Base-by-base conservation (phyloP, 2,329 filamentous ascomycete species). In the Cercospora sp. region DNA sequence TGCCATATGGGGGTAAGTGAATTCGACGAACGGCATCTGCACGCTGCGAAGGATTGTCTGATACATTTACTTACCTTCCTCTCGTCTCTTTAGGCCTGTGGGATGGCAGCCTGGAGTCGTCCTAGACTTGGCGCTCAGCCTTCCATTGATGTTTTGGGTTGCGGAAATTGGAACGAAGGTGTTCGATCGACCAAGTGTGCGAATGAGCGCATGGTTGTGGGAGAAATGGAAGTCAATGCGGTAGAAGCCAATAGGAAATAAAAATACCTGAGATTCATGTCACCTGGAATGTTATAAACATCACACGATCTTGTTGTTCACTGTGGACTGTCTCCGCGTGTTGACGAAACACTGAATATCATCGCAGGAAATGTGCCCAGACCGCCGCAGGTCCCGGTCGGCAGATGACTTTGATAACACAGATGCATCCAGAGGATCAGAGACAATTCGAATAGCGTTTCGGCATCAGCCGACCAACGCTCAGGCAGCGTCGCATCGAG, bases 111-210 rank as follows among this genome's bases (percentile, higher is more conserved):
- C 67, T 1, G 70, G 66, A n/a, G 69, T 74, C 16, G 49, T 69
- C 37, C 43, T 73, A 26, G 66, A 65, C 28, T 59, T 72, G 9
- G 53, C 49, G 3, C 45, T 70, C 30, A 70, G 66, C 53, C 43
- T 74, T 9, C 66, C 70, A 2, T 63, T 71, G 9, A 69, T 70
- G 49, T 67, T 74, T 34, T 72, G 70, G 30, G 51, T 71, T 9
- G 70, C 72, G 3, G 68, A 74, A 32, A 66, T 74, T 10, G 72
- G 71, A 4, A 74, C 72, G 3, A 68, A 66, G 43, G 13, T 69
- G 2, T 72, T 73, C 55, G 72, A 74, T 65, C 64, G 55, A 26
- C 72, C 72, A n/a, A 65, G 66, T 40, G 66, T 69, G 21, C 66
- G 32, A 45, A 60, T 70, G 37, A 66, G 66, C 21, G 55, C 43